Conservation (phyloP, 345 rosid species). For the Litchi chinensis region DNA sequence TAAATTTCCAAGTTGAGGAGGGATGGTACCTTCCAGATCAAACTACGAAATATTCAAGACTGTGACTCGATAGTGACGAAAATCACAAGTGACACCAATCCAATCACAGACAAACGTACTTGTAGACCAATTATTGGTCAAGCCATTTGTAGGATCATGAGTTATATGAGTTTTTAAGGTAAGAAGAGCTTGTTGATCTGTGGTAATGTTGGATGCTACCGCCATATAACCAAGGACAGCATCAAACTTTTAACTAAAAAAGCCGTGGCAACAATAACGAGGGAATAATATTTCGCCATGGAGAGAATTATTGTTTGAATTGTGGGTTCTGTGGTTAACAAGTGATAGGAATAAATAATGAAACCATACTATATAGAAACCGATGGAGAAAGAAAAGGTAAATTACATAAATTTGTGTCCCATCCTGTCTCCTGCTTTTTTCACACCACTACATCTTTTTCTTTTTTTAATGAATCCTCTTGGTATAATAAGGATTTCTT, state of each 20-base stretch:
- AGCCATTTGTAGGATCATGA: background rate
- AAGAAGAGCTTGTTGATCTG: background rate
- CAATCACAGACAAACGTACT: background rate
- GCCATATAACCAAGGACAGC: background rate
- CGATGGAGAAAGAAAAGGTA: no score
- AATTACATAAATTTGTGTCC: no score
- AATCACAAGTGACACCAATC: conserved; percentile 3
- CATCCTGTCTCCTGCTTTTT: no score
- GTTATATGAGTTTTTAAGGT: background rate
- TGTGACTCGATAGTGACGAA: conserved; percentile 12
- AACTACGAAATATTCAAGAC: background rate
- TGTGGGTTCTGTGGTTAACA: no score
- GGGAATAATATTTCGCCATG: background rate
- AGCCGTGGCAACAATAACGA: background rate
- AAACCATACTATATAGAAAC: no score
- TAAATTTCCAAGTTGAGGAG: conserved; percentile 26
- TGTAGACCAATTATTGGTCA: background rate
- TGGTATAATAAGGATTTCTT: no score
- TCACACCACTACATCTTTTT: no score
- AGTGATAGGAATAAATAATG: no score
- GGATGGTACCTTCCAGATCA: conserved; percentile 25
- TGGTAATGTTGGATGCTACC: background rate
- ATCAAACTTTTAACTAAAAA: no score
- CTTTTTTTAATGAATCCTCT: no score
- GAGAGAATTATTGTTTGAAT: no score